A percentile compares a stretch with the other conserved stretches of the same genome.
These are phyloP conservation scores for Didymella keratinophila DNA, from an alignment of 2,329 filamentous ascomycete genomes.

Conservation along the genomic window DNA sequence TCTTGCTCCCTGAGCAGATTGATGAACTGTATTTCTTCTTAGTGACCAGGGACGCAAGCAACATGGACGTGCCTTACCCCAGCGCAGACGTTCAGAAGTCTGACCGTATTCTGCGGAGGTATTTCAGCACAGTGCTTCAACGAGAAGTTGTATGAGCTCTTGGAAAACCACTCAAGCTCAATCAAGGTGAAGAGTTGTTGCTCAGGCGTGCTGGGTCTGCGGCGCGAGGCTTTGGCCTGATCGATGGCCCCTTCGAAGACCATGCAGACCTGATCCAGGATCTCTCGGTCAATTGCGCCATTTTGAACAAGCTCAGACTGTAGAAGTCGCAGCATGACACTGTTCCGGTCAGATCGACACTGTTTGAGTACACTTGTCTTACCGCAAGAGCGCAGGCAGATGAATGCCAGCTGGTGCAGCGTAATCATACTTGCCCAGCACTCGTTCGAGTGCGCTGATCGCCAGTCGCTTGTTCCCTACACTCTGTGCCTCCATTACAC, in stretches of 20 bases:
- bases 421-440: slow-evolving; percentile 65
- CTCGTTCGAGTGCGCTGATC: slow-evolving; percentile 64
- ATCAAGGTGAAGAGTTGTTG: slow-evolving; percentile 61
- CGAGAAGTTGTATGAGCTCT: slow-evolving; percentile 80
- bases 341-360: slow-evolving; percentile 31
- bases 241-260: slow-evolving; percentile 61
- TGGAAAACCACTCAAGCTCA: slow-evolving; percentile 85
- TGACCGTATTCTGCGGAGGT: slow-evolving; percentile 61
- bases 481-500: slow-evolving; percentile 77
- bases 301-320: slow-evolving; percentile 53
- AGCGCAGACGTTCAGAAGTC: slow-evolving; percentile 60
- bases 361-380: slow-evolving; percentile 41
- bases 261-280: slow-evolving; percentile 61
- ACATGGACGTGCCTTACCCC: slow-evolving; percentile 40
- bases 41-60: not conserved
- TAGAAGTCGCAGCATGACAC: slow-evolving; percentile 57
- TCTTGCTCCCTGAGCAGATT: slow-evolving; percentile 44
- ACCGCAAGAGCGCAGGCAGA: slow-evolving; percentile 70
- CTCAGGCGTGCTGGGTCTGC: slow-evolving; percentile 54
- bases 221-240: slow-evolving; percentile 54
- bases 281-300: slow-evolving; percentile 31
- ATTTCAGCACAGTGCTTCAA: slow-evolving; percentile 69
- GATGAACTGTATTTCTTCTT: slow-evolving; percentile 48
- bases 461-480: slow-evolving; percentile 68
- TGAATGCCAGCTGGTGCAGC: slow-evolving; percentile 60